A percentile compares a stretch with the other conserved stretches of the same genome.
phyloP scores from a whole-genome alignment of 2,329 filamentous ascomycete species.

The Penicillium sp. region DNA sequence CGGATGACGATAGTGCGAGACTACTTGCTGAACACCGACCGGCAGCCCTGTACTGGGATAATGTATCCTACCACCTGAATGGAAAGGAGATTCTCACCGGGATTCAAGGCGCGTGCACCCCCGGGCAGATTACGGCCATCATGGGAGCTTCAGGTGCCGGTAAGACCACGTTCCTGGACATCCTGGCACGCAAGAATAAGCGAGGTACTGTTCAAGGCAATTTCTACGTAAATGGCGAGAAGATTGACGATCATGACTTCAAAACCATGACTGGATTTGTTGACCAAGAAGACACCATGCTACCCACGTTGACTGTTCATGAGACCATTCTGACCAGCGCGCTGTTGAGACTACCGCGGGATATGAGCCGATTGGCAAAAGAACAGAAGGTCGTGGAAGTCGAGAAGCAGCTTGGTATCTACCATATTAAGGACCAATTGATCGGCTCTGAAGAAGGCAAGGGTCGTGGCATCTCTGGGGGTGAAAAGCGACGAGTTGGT shows the following conservation, averaged over 20 bases:
- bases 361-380: slow-evolving; percentile 87
- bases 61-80: slow-evolving; percentile 84
- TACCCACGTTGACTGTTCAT: slow-evolving; percentile 93
- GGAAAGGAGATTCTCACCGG: slow-evolving; percentile 81
- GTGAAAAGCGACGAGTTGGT: slow-evolving; percentile 92
- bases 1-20: slow-evolving; percentile 82
- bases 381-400: slow-evolving; percentile 90
- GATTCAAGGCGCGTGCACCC: slow-evolving; percentile 84
- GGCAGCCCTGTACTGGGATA: slow-evolving; percentile 83
- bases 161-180: slow-evolving; percentile 96
- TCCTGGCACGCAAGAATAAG: slow-evolving; percentile 96
- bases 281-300: slow-evolving; percentile 96
- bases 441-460: slow-evolving; percentile 96
- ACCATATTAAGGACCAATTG: slow-evolving; percentile 89
- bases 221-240: slow-evolving; percentile 93
- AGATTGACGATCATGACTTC: slow-evolving; percentile 81
- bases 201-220: slow-evolving; percentile 76
- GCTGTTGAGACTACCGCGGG: slow-evolving; percentile 83
- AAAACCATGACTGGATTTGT: slow-evolving; percentile 94
- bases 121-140: slow-evolving; percentile 94
- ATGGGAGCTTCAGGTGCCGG: slow-evolving; percentile 98
- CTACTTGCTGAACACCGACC: slow-evolving; percentile 92
- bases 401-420: slow-evolving; percentile 92
- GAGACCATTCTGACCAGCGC: slow-evolving; percentile 97
- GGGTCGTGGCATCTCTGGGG: slow-evolving; percentile 92